These are phyloP conservation scores for Backusella sp. DNA, from an alignment of 192 early-diverging fungal genomes.

Conservation along the genomic window DNA sequence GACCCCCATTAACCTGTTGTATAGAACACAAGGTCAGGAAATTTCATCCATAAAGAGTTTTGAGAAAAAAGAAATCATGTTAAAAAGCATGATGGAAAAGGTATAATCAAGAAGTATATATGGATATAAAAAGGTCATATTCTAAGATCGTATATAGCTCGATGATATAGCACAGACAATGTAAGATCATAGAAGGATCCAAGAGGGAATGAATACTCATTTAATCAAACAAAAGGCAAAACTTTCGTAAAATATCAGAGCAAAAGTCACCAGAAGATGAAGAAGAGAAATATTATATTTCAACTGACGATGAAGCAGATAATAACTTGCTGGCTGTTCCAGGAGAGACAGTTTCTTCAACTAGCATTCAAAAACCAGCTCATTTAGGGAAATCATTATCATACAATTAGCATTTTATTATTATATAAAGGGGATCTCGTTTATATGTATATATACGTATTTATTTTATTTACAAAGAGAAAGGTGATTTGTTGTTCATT, in stretches of 20 bases:
- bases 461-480: not conserved
- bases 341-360: not conserved
- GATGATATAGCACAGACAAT: conserved; percentile 12
- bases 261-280: not conserved
- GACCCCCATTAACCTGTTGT: not conserved
- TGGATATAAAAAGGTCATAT: not conserved
- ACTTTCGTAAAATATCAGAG: conserved; percentile 3
- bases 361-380: not conserved
- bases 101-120: not conserved
- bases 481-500: not conserved
- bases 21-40: conserved; percentile 9
- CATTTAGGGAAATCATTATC: not conserved
- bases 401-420: not conserved
- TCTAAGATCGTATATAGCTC: not conserved
- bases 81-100: conserved; percentile 21
- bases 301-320: not conserved
- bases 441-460: not conserved
- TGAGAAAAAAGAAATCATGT: conserved; percentile 11
- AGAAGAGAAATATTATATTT: not conserved
- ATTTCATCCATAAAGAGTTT: conserved; percentile 2
- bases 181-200: not conserved
- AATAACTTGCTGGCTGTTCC: not conserved
- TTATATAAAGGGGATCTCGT: not conserved
- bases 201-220: not conserved
- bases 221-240: not conserved